Evolutionary conservation across 495 filamentous ascomycete genomes (phyloP), one percentile per base, ranked within the genome.

Genomic region (Hypoxylon fragiforme): DNA sequence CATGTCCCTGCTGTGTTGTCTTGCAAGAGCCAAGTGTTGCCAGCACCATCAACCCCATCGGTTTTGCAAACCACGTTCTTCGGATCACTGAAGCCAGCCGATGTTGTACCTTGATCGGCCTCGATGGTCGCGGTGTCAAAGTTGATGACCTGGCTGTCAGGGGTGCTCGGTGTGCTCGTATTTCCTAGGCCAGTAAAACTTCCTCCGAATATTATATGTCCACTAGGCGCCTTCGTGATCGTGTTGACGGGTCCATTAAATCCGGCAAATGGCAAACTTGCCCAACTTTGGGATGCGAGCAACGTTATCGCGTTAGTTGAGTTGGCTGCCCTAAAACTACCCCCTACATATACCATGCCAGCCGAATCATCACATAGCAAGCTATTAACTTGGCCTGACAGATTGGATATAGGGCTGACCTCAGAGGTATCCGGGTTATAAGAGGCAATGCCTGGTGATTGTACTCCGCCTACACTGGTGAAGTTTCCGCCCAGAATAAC

Each of bases 221-320:
- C 89, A 62, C 87, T 84, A 13, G 84, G 77, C 12, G 83, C 81
- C 73, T 91, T 89, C 37, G 85, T 76, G 50, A 99, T 97, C 26
- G 90, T 87, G 42, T 79, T 84, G 37, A 99, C 92, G 8, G 91
- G 92, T 37, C 91, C 91, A 75, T 97, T 97, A 71, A 99, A 92
- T 20, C 94, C 95, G 39, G 84, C 80, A 76, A 99, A 99, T 7
- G 90, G 84, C 54, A 99, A 72, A 62, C 90, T 88, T 41, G 82
- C 84, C 92, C 90, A 99, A n/a, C 73, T 80, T 21, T 81, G 77
- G 8, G 78, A 77, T 14, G 81, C 81, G 18, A 84, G 77, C 91
- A 90, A 97, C 13, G 87, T 85, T 57, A 94, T 85, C 12, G 91
- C 94, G 72, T 99, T 97, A 12, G 88, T 88, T 24, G 90, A 89